Evolutionary conservation across 257 asterid species (phyloP), one percentile per base, ranked within the genome.

Genomic region (Phtheirospermum japonicum): DNA sequence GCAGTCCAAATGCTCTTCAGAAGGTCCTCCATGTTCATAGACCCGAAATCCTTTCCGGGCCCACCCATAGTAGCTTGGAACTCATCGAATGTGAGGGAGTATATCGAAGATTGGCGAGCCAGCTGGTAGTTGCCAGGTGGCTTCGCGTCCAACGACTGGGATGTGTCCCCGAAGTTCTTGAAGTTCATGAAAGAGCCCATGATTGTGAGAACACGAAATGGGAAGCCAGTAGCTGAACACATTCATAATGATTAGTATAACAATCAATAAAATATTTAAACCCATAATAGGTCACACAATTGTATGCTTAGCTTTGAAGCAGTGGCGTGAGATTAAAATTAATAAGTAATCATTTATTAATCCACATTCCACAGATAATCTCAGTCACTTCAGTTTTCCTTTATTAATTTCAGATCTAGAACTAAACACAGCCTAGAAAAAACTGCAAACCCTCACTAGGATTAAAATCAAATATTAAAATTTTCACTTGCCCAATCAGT

Each of bases 1-100:
- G 89, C 94, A 12, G 91, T 77, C 96, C 96, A 88, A 55, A 90
- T 83, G 77, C 79, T 90, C 79, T 90, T 90, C 30, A 90, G 36
- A 7, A 90, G 88, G 20, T 90, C 98, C 77, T 90, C 98, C 96
- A 90, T 88, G 64, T 90, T 90, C 90, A 90, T 84, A 5, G 96
- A 88, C 23, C 98, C 98, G 28, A 85, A 85, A 51, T 90, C 96
- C 81, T 78, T 90, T 28, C 95, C 95, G 5, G 80, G 56, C 34
- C 86, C 95, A 67, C 95, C 85, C 80, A 80, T 58, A n/a, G 95
- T 71, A 51, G 43, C 79, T 75, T 90, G 98, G 66, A 90, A 82
- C 82, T 90, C 96, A 61, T 89, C 98, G 60, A 90, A 85, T 0
- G 98, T 90, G 69, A 90, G 72, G 28, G 95, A 82, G 72, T 74